A percentile compares a stretch with the other conserved stretches of the same genome.
Conservation (phyloP, 176 grass and related monocot species). For the Guadua angustifolia region DNA sequence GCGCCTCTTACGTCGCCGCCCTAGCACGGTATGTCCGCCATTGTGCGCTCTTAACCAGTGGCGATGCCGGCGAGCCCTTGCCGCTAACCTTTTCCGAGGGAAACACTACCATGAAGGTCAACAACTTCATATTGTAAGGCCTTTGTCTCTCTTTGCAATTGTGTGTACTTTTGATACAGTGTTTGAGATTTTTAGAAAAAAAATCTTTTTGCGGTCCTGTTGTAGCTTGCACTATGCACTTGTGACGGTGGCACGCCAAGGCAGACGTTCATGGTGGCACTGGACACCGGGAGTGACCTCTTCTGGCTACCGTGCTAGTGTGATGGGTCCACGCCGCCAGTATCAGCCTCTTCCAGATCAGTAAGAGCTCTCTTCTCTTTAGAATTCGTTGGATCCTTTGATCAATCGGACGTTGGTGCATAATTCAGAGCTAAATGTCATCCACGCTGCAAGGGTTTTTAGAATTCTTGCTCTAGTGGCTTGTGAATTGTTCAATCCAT, state of each 20-base stretch:
- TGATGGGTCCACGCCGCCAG: constrained; percentile 55
- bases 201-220: not conserved
- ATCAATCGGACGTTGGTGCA: not conserved
- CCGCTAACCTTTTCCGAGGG: constrained; percentile 71
- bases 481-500: not conserved
- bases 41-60: constrained; percentile 30
- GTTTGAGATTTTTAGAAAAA: not conserved
- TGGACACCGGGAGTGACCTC: constrained; percentile 87
- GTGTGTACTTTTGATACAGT: not conserved
- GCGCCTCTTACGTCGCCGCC: constrained; percentile 53
- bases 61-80: not conserved
- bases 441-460: not conserved
- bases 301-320: constrained; percentile 94
- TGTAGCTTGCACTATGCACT: constrained; percentile 78
- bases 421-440: not conserved
- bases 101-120: constrained; percentile 68
- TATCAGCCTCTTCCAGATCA: constrained; percentile 38
- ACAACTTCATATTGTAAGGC: constrained; percentile 80
- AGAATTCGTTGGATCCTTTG: not conserved
- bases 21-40: constrained; percentile 65
- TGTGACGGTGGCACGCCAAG: constrained; percentile 77
- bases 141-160: not conserved
- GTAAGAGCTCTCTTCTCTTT: constrained; percentile 43
- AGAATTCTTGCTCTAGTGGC: not conserved
- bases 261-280: constrained; percentile 79